Evolutionary conservation across 768 basidiomycete genomes (phyloP), one percentile per base, ranked within the genome.

Genomic region (Exidia glandulosa): DNA sequence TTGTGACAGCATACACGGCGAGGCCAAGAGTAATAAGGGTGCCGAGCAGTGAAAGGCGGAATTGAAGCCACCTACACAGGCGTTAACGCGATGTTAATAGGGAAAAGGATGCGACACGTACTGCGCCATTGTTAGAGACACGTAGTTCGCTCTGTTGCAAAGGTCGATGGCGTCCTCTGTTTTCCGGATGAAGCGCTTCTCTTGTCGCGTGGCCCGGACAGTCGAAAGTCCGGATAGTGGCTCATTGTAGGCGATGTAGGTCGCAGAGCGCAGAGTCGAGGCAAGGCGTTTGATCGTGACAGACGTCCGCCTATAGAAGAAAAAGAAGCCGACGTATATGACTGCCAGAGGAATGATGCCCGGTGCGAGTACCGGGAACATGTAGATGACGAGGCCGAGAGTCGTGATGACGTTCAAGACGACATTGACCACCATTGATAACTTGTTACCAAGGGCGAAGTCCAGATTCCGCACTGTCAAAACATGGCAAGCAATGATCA

Each of bases 201-300:
- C 63, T 29, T 75, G 74, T 29, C 79, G 66, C 66, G 84, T 86
- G 0, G 83, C 84, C 29, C 84, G 74, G 47, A 86, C 81, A 5
- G 84, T 85, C 2, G 84, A 75, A 16, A 86, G 69, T 3, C 85
- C 85, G 12, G 84, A 85, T 62, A 86, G 68, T 0, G 80, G 79
- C 69, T 86, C 84, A 83, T 63, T 7, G 50, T 80, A 83, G 1
- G 83, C 78, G 2, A 77, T 74, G 66, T 83, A 85, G 36, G 85
- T 69, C 2, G 73, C 67, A 0, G 85, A 86, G 10, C 85, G 77
- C 66, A 85, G 71, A 27, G 85, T 63, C 0, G 84, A 84, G 64
- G 85, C 85, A 25, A 85, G 69, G n/a, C 85, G 79, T 66, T 86
- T 85, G 2, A 81, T 79, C 66, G 85, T 83, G 2, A 86, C 82